Evolutionary conservation across 306 rosid species (phyloP), one percentile per base, ranked within the genome.

Genomic region (Vicia villosa): DNA sequence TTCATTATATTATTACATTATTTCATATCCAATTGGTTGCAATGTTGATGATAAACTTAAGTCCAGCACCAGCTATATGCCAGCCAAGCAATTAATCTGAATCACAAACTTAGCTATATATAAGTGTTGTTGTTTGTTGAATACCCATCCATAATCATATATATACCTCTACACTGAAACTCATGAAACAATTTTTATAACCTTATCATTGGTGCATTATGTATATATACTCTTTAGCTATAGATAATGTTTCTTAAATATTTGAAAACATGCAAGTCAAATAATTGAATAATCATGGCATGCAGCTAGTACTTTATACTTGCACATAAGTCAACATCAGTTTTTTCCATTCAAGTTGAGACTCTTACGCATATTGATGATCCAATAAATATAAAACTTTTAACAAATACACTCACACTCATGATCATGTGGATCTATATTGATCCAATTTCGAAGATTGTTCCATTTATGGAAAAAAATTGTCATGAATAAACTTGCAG

Each of bases 61-160:
- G 34, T 8, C 12, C 1, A 13, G 49, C 30, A 74, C 74, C 82
- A 77, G 80, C 80, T 77, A 49, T 22, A 58, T 60, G 82, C 85
- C 82, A 77, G 65, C 82, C 51, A 41, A 66, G 74, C 70, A 69
- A 30, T 30, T 30, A 30, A 56, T 16, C 12, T 64, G 26, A 6
- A 69, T 57, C 56, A 73, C 32, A 57, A 21, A 65, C 20, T 46
- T 17, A 55, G 74, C 69, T 56, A 55, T 57, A 60, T n/a, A n/a
- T n/a, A n/a, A 54, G 57, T 4, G 24, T 37, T 4, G 22, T n/a
- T n/a, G n/a, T 37, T 24, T n/a, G 70, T 68, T 73, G 82, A 71
- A 55, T 15, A 19, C 9, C n/a, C n/a, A n/a, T n/a, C 54, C 62
- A 57, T 55, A 40, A 19, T n/a, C n/a, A n/a, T 49, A 49, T 49